phyloP scores from a whole-genome alignment of 345 rosid genomes.

The Cardiospermum halicacabum region DNA sequence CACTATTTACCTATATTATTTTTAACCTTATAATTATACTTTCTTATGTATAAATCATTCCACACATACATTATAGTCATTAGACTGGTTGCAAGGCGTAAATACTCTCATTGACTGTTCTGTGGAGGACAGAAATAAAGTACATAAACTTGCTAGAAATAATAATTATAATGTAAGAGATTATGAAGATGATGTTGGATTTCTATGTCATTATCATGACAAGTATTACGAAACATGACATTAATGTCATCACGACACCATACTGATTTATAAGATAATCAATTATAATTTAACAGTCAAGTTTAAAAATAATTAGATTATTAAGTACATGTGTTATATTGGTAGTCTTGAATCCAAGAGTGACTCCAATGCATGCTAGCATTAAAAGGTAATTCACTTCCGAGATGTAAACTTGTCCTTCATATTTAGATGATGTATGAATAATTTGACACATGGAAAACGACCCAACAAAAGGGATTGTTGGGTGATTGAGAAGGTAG shows the following conservation, averaged over 20 bases:
- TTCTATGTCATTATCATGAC: slow-evolving; percentile 60
- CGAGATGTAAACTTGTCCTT: slow-evolving; percentile 54
- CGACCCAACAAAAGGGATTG: slow-evolving; percentile 51
- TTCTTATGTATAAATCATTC: slow-evolving; percentile 33
- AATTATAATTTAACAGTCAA: too few relatives aligned
- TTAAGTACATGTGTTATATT: slow-evolving; percentile 18
- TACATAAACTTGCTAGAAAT: slow-evolving; percentile 29
- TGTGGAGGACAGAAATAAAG: slow-evolving; percentile 45
- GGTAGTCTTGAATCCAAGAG: slow-evolving; percentile 43
- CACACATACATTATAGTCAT: slow-evolving; percentile 44
- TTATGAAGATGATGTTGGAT: slow-evolving; percentile 28
- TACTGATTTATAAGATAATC: slow-evolving; percentile 35
- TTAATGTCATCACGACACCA: slow-evolving; percentile 42
- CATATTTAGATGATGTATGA: slow-evolving; percentile 42
- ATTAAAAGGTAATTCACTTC: slow-evolving; percentile 47
- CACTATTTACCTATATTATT: too few relatives aligned
- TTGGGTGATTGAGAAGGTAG: slow-evolving; percentile 50
- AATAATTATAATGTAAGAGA: slow-evolving; percentile 21
- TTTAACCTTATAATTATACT: slow-evolving; percentile 37
- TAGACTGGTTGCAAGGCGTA: slow-evolving; percentile 32
- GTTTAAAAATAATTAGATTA: neutral
- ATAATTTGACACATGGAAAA: slow-evolving; percentile 52
- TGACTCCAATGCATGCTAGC: slow-evolving; percentile 43
- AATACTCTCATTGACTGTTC: slow-evolving; percentile 41
- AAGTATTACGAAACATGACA: slow-evolving; percentile 36